A percentile compares a stretch with the other conserved stretches of the same genome.
Conservation (phyloP, 2,329 filamentous ascomycete species). For the Epichloe amarillans region DNA sequence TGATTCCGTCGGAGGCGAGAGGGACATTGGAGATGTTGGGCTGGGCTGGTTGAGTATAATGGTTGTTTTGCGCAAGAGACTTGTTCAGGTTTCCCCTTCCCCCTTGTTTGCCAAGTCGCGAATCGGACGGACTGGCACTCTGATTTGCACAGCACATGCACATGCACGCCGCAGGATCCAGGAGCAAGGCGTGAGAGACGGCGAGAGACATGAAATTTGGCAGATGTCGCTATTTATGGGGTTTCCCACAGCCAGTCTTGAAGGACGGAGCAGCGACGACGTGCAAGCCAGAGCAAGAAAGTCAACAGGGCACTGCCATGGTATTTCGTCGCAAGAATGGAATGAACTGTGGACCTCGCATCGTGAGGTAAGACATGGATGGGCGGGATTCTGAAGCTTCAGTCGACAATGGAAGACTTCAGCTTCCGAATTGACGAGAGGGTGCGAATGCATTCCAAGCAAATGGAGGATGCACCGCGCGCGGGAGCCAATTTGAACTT, state of each 20-base stretch:
- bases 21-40: slow-evolving; percentile 45
- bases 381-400: neutral
- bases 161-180: neutral
- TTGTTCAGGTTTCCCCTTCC: neutral
- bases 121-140: neutral
- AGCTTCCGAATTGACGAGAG: neutral
- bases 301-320: neutral
- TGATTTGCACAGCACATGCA: neutral
- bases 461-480: neutral
- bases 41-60: slow-evolving; percentile 24
- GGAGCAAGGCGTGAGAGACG: neutral
- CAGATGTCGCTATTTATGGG: neutral
- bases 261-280: neutral
- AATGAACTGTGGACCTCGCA: neutral
- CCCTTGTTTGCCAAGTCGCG: neutral
- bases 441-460: neutral
- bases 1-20: slow-evolving; percentile 40
- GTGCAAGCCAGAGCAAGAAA: neutral
- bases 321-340: neutral
- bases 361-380: neutral
- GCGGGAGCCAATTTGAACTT: neutral
- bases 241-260: neutral
- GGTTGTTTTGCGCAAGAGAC: neutral
- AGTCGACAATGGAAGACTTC: no score
- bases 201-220: neutral